A percentile compares a stretch with the other conserved stretches of the same genome.
These are phyloP conservation scores for Cicer bijugum DNA, from an alignment of 306 rosid species.

Conservation along the genomic window DNA sequence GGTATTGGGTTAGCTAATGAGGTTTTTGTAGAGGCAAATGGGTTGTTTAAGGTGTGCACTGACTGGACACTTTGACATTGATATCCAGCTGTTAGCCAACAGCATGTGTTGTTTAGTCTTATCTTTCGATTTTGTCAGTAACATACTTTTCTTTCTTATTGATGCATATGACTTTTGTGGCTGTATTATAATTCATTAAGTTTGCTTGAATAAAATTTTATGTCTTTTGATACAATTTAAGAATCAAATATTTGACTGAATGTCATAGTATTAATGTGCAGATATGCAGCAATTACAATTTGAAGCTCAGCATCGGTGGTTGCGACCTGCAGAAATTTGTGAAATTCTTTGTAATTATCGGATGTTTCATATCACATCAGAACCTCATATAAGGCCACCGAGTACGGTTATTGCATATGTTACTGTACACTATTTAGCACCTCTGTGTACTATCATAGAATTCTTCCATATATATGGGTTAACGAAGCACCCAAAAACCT, in stretches of 20 bases:
- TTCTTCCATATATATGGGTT: constrained; percentile 1
- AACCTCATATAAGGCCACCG: constrained; percentile 84
- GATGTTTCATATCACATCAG: constrained; percentile 70
- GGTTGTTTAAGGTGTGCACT: constrained; percentile 2
- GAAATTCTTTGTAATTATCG: constrained; percentile 80
- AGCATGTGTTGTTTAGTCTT: not conserved
- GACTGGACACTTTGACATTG: constrained; percentile 28
- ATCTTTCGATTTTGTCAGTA: not conserved
- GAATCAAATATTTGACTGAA: constrained; percentile 29
- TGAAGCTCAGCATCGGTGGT: constrained; percentile 91
- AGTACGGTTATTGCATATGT: constrained; percentile 61
- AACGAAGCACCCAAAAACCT: constrained; percentile 25
- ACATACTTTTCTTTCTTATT: not conserved
- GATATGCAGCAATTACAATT: constrained; percentile 68
- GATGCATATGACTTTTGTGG: constrained; percentile 19
- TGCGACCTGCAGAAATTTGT: constrained; percentile 96
- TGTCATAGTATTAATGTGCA: constrained; percentile 49
- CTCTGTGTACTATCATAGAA: not conserved
- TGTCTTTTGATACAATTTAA: constrained; percentile 12
- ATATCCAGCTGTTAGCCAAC: constrained; percentile 1
- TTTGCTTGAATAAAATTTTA: constrained; percentile 26
- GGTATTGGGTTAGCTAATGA: constrained; percentile 1
- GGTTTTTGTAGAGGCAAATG: not conserved
- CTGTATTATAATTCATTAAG: constrained; percentile 31
- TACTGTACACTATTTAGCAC: constrained; percentile 16